Percentiles rank a stretch among this genome's conserved stretches.
phyloP scores from a whole-genome alignment of 306 rosid species.

The Potentilla sterilis region DNA sequence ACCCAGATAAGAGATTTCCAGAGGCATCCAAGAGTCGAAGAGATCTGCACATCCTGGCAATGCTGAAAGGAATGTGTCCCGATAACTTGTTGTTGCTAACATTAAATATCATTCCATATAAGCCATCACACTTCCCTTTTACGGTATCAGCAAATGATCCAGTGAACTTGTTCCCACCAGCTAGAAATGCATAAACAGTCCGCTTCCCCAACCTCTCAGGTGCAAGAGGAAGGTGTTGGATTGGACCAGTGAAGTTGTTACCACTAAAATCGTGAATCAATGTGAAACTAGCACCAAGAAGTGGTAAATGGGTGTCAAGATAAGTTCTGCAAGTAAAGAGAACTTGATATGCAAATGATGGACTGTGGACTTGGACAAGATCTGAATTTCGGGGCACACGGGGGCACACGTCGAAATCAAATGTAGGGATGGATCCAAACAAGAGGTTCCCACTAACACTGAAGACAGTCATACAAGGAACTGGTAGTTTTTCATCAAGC shows the following conservation, averaged over 20 bases:
- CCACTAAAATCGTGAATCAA: constrained; percentile 36
- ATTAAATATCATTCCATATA: constrained; percentile 29
- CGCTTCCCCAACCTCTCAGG: constrained; percentile 14
- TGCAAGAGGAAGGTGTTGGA: constrained; percentile 23
- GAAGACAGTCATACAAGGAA: constrained; percentile 33
- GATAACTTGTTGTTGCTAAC: constrained; percentile 33
- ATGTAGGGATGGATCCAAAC: constrained; percentile 29
- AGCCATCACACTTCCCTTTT: constrained; percentile 24
- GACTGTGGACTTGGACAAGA: background rate
- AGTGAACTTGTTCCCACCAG: constrained; percentile 31
- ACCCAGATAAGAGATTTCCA: constrained; percentile 26
- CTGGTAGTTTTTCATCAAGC: constrained; percentile 26
- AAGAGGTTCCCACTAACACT: constrained; percentile 28
- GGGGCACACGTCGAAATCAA: constrained; percentile 18
- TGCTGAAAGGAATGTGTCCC: constrained; percentile 26
- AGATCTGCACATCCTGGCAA: constrained; percentile 25
- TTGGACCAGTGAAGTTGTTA: constrained; percentile 40
- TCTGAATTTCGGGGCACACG: constrained; percentile 15
- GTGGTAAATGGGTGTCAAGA: constrained; percentile 16
- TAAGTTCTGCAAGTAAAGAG: constrained; percentile 29
- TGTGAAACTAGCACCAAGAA: constrained; percentile 9
- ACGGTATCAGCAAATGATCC: constrained; percentile 27
- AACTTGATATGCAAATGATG: constrained; percentile 15
- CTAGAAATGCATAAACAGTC: constrained; percentile 32
- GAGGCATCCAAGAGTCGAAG: constrained; percentile 32